Percentiles rank a stretch among this genome's conserved stretches.
Evolutionary conservation across 306 rosid genomes (phyloP).

Genomic region (Macrotyloma uniflorum): DNA sequence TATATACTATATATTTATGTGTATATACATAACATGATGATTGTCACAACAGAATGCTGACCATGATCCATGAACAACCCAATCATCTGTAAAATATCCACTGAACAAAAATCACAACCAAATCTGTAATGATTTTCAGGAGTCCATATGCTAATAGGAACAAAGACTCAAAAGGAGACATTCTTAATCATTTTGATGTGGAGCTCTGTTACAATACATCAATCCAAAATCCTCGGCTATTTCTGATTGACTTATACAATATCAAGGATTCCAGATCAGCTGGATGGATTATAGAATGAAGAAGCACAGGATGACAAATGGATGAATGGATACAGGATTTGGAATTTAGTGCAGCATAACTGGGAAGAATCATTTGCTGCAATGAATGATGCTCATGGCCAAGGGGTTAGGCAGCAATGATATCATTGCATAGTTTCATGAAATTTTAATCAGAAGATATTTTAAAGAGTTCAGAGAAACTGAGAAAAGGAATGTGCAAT

Average conservation of each 20-base stretch:
- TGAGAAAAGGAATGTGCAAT: no score
- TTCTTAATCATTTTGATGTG: slow-evolving; percentile 7
- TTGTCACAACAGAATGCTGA: neutral
- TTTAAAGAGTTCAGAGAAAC: no score
- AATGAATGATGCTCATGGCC: neutral
- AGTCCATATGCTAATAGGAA: neutral
- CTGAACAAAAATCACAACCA: slow-evolving; percentile 14
- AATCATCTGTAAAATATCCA: neutral
- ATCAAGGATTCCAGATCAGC: slow-evolving; percentile 27
- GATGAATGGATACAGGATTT: neutral
- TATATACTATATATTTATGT: neutral
- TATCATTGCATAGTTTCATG: neutral
- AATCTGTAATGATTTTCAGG: neutral
- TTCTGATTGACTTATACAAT: neutral
- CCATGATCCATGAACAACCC: neutral
- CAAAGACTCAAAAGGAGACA: slow-evolving; percentile 1
- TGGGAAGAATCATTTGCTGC: neutral
- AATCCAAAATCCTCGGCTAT: neutral
- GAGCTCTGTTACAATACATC: neutral
- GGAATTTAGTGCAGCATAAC: no score
- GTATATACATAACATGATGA: neutral
- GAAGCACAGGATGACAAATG: neutral
- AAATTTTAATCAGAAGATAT: slow-evolving; percentile 15
- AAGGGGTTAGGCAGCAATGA: neutral
- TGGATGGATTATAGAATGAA: slow-evolving; percentile 1